Conservation (phyloP, 192 early-diverging fungal genomes). For the Dissophora globulifera region DNA sequence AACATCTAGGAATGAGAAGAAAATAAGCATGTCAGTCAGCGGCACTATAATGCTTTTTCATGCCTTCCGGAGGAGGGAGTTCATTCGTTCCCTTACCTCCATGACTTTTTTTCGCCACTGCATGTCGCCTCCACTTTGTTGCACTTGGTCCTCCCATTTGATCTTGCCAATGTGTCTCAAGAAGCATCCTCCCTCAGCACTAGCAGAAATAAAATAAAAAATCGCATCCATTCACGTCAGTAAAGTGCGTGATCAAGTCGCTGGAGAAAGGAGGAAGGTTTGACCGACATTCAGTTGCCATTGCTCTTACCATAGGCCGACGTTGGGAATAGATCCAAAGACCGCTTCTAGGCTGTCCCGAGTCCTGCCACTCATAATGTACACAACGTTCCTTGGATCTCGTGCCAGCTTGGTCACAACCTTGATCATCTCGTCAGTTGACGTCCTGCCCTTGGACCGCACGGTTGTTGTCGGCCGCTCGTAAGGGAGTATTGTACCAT, state of each 20-base stretch:
- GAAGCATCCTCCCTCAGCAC: constrained; percentile 83
- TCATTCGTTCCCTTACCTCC: constrained; percentile 43
- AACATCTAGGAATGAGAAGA: no score
- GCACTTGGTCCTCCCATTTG: constrained; percentile 74
- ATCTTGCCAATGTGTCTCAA: constrained; percentile 68
- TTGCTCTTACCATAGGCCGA: constrained; percentile 65
- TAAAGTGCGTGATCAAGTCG: neutral
- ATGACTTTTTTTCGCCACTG: constrained; percentile 51
- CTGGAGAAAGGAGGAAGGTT: no score
- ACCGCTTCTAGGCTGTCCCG: constrained; percentile 67
- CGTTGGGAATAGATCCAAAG: constrained; percentile 70
- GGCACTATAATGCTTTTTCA: no score
- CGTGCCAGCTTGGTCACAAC: constrained; percentile 62
- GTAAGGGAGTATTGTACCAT: constrained; percentile 77
- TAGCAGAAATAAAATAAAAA: constrained; percentile 12
- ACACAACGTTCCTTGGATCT: constrained; percentile 77
- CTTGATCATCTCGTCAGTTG: constrained; percentile 67
- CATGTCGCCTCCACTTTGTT: constrained; percentile 62
- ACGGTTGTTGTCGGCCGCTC: constrained; percentile 59
- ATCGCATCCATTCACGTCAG: no score
- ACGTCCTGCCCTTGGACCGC: constrained; percentile 53
- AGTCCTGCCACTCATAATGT: constrained; percentile 81
- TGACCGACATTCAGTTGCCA: no score
- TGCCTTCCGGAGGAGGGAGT: no score
- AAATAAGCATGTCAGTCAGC: no score